A percentile compares a stretch with the other conserved stretches of the same genome.
Evolutionary conservation across 129 eudicot species (phyloP).

Genomic region (Gnaphalium uliginosum): DNA sequence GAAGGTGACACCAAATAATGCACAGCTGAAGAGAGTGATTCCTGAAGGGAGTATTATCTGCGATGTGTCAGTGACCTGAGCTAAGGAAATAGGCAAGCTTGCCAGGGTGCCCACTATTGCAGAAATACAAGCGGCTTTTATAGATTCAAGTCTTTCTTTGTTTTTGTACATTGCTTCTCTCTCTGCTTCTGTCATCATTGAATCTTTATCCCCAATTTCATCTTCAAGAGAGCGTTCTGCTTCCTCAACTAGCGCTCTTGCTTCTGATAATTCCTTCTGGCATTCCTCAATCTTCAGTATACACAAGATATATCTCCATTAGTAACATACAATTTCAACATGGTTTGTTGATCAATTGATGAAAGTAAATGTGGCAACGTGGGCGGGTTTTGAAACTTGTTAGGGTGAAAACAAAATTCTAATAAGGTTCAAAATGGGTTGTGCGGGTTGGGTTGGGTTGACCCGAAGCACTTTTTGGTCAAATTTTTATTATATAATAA

Average conservation of each 20-base stretch:
- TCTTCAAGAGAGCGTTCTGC: slow-evolving; percentile 62
- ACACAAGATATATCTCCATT: slow-evolving; percentile 7
- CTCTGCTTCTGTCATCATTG: slow-evolving; percentile 34
- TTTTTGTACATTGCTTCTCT: slow-evolving; percentile 48
- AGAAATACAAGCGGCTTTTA: slow-evolving; percentile 79
- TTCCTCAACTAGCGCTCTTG: slow-evolving; percentile 79
- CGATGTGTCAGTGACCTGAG: slow-evolving; percentile 45
- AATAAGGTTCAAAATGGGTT: not conserved
- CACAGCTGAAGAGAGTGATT: slow-evolving; percentile 75
- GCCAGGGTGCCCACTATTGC: slow-evolving; percentile 80
- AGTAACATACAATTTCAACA: slow-evolving; percentile 12
- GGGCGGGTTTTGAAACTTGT: not conserved
- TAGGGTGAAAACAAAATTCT: no score
- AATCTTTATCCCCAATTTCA: slow-evolving; percentile 24
- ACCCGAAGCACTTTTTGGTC: not conserved
- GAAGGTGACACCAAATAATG: slow-evolving; percentile 88
- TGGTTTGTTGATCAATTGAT: not conserved
- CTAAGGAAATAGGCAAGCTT: slow-evolving; percentile 61
- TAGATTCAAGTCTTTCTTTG: slow-evolving; percentile 74
- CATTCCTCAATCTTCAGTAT: slow-evolving; percentile 81
- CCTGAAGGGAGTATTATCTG: slow-evolving; percentile 69
- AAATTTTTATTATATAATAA: no score
- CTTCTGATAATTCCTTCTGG: slow-evolving; percentile 78
- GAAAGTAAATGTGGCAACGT: not conserved
- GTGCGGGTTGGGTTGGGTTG: not conserved